Evolutionary conservation across 768 basidiomycete species (phyloP).

Genomic region (Auricularia heimuer): DNA sequence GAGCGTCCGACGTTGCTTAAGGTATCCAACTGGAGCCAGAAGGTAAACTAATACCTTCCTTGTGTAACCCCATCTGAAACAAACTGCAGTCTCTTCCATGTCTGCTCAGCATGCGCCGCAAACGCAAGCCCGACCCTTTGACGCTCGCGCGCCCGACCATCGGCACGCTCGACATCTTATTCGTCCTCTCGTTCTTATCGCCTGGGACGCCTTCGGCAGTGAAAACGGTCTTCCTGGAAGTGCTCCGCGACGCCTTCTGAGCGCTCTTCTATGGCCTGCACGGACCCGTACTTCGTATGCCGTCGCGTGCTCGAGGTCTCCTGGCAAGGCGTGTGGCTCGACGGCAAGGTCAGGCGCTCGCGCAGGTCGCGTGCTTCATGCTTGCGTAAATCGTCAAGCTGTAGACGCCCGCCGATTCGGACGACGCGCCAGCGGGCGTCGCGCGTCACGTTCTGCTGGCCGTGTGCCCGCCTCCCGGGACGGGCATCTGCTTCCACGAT

Average conservation of each 20-base stretch:
- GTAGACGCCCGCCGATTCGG: constrained; percentile 43
- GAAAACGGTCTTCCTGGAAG: constrained; percentile 60
- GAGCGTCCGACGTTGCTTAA: constrained; percentile 57
- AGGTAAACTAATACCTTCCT: constrained; percentile 31
- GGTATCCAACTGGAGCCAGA: constrained; percentile 68
- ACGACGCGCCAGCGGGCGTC: constrained; percentile 55
- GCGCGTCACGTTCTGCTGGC: constrained; percentile 82
- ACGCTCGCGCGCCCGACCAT: constrained; percentile 64
- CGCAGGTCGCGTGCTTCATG: constrained; percentile 58
- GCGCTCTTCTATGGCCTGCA: constrained; percentile 62
- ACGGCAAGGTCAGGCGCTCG: constrained; percentile 60
- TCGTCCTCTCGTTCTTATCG: constrained; percentile 66
- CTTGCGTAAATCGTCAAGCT: constrained; percentile 66
- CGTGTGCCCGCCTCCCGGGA: constrained; percentile 69
- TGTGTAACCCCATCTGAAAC: too few species aligned
- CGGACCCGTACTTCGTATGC: constrained; percentile 51
- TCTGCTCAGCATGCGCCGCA: constrained; percentile 62
- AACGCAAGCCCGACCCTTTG: constrained; percentile 32
- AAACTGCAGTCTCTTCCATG: constrained; percentile 47
- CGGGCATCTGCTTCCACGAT: constrained; percentile 81
- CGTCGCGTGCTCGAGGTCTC: constrained; percentile 59
- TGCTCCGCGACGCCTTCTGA: constrained; percentile 52
- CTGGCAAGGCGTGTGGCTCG: constrained; percentile 72
- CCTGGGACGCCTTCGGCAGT: constrained; percentile 34
- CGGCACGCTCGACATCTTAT: constrained; percentile 60